phyloP scores from a whole-genome alignment of 176 grass and related monocot genomes.

The Pontederia crassipes region DNA sequence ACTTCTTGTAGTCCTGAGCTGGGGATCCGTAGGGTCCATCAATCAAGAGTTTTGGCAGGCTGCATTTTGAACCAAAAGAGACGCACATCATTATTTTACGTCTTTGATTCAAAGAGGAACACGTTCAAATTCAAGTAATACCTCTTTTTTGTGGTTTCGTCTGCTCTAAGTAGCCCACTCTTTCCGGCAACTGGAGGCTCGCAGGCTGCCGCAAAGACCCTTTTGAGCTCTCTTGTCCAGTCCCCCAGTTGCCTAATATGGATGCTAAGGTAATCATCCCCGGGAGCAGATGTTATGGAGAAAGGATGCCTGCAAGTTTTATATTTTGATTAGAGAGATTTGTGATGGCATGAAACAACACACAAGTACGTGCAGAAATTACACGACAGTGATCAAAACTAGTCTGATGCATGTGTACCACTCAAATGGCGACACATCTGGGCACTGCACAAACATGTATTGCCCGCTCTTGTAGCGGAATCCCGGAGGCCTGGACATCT shows the following conservation, averaged over 20 bases:
- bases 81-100: neutral
- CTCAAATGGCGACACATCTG: constrained; percentile 88
- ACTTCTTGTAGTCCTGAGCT: constrained; percentile 94
- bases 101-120: too few species aligned
- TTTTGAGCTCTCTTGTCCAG: constrained; percentile 87
- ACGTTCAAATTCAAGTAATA: constrained; percentile 14
- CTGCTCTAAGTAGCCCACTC: constrained; percentile 90
- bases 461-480: constrained; percentile 96
- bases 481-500: constrained; percentile 80
- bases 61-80: constrained; percentile 29
- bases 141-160: constrained; percentile 87
- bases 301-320: constrained; percentile 76
- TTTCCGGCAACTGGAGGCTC: constrained; percentile 78
- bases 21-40: constrained; percentile 96
- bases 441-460: constrained; percentile 99
- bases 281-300: constrained; percentile 95
- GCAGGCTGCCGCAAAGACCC: constrained; percentile 78
- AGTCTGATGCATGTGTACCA: constrained; percentile 33
- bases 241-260: constrained; percentile 95
- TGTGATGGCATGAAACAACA: neutral
- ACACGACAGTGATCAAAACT: neutral
- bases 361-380: too few species aligned
- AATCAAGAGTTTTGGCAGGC: constrained; percentile 90
- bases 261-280: constrained; percentile 84
- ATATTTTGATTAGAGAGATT: constrained; percentile 9